These are phyloP conservation scores for Porphyra umbilicalis DNA, from an alignment of 31 red algal species.

Conservation along the genomic window DNA sequence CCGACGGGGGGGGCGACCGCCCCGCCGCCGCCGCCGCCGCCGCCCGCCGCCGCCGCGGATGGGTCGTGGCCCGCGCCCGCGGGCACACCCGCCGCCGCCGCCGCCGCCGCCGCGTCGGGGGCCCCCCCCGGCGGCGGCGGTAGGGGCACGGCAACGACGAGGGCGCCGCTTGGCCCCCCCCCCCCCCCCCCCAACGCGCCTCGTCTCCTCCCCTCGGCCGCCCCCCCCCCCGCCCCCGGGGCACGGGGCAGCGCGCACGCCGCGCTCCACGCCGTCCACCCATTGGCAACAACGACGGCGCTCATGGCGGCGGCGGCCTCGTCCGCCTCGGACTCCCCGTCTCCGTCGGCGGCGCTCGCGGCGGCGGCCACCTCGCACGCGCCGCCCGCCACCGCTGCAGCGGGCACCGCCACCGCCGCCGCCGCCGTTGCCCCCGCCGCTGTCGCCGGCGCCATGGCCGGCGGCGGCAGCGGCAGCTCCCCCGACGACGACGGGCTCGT, in stretches of 20 bases:
- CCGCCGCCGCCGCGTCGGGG: too few relatives aligned
- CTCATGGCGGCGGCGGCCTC: not conserved
- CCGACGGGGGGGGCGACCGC: not conserved
- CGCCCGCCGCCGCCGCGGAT: not conserved
- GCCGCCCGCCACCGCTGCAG: not conserved
- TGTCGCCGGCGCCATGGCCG: not conserved
- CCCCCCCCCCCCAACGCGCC: not conserved
- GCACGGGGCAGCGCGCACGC: not conserved
- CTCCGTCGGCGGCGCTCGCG: not conserved
- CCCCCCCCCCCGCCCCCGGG: not conserved
- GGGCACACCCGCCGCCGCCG: not conserved
- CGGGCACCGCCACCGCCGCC: not conserved
- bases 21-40: not conserved
- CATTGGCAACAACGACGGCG: not conserved
- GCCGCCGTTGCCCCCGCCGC: not conserved
- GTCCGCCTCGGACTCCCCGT: not conserved
- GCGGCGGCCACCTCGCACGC: too few relatives aligned
- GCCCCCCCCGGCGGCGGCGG: too few relatives aligned
- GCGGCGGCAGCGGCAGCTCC: not conserved
- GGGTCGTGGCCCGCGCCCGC: not conserved
- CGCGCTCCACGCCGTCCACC: not conserved
- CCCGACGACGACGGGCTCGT: too few relatives aligned
- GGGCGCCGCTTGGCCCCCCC: not conserved
- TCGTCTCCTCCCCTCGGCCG: not conserved
- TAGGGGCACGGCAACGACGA: not conserved